Evolutionary conservation across 163 green algal species (phyloP).

Genomic region (Chloromonas sp.): DNA sequence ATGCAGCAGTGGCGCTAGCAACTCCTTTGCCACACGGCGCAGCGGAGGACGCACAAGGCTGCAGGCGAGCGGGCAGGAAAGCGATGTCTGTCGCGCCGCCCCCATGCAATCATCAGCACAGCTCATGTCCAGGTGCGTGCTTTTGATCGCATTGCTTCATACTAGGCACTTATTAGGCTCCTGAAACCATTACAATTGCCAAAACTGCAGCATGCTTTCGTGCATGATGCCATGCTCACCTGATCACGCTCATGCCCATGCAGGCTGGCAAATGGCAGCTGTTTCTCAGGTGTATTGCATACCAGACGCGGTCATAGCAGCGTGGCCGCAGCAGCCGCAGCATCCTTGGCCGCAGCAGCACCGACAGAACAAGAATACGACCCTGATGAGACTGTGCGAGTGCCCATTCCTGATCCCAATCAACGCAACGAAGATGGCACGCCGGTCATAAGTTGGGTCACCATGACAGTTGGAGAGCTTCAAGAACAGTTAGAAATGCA

Average conservation of each 20-base stretch:
- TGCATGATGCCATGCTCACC: too few relatives aligned
- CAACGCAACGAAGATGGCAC: conserved; percentile 4
- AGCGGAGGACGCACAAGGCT: too few relatives aligned
- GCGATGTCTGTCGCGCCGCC: too few relatives aligned
- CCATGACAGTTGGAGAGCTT: neutral
- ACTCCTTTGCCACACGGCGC: too few relatives aligned
- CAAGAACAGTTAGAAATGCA: neutral
- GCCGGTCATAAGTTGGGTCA: conserved; percentile 7
- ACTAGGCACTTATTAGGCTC: too few relatives aligned
- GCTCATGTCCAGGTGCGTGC: too few relatives aligned
- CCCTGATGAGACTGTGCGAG: neutral
- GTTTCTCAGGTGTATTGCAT: neutral
- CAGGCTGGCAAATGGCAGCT: neutral
- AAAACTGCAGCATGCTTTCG: too few relatives aligned
- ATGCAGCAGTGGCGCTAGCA: too few relatives aligned
- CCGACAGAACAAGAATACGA: neutral
- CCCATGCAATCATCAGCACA: too few relatives aligned
- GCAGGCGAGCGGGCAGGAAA: too few relatives aligned
- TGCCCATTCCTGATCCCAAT: neutral
- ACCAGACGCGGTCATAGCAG: neutral
- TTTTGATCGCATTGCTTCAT: too few relatives aligned
- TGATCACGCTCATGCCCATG: neutral
- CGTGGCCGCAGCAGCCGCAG: neutral
- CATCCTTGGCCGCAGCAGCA: neutral
- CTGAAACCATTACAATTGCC: too few relatives aligned